These are phyloP conservation scores for Neurospora sp. DNA, from an alignment of 495 filamentous ascomycete genomes.

Conservation along the genomic window DNA sequence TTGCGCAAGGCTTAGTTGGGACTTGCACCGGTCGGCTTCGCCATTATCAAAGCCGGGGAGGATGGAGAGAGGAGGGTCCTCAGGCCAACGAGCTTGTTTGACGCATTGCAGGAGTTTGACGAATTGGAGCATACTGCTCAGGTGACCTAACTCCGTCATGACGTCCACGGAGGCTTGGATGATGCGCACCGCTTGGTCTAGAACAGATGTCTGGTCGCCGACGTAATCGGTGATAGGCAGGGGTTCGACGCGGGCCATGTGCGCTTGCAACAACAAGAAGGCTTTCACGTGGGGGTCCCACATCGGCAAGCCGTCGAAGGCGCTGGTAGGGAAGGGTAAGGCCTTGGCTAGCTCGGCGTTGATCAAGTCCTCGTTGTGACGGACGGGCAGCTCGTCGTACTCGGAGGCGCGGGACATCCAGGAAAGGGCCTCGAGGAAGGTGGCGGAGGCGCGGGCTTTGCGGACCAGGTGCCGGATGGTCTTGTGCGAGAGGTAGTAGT, in stretches of 20 bases:
- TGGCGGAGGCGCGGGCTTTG: slow-evolving; percentile 65
- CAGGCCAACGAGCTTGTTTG: slow-evolving; percentile 87
- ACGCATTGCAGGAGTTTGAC: slow-evolving; percentile 81
- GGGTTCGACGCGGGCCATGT: slow-evolving; percentile 74
- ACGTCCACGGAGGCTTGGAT: slow-evolving; percentile 87
- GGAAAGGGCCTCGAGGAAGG: slow-evolving; percentile 73
- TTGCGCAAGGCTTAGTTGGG: slow-evolving; percentile 11
- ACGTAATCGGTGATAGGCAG: slow-evolving; percentile 96
- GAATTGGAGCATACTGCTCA: slow-evolving; percentile 63
- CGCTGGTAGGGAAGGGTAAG: slow-evolving; percentile 47
- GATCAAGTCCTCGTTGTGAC: slow-evolving; percentile 98
- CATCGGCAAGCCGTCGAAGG: slow-evolving; percentile 60
- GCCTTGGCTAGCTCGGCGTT: slow-evolving; percentile 83
- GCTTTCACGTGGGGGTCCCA: slow-evolving; percentile 99
- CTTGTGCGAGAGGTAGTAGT: slow-evolving; percentile 97
- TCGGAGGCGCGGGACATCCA: slow-evolving; percentile 94
- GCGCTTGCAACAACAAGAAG: slow-evolving; percentile 86
- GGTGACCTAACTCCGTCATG: slow-evolving; percentile 78
- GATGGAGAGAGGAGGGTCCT: slow-evolving; percentile 67
- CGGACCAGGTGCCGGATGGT: slow-evolving; percentile 76
- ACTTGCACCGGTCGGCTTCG: slow-evolving; percentile 27
- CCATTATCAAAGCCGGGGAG: slow-evolving; percentile 61
- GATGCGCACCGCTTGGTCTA: slow-evolving; percentile 95
- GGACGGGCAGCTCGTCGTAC: slow-evolving; percentile 96
- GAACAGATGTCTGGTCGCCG: slow-evolving; percentile 71